These are phyloP conservation scores for Leccinum glutinopallens DNA, from an alignment of 1,284 basidiomycete species.

Conservation along the genomic window DNA sequence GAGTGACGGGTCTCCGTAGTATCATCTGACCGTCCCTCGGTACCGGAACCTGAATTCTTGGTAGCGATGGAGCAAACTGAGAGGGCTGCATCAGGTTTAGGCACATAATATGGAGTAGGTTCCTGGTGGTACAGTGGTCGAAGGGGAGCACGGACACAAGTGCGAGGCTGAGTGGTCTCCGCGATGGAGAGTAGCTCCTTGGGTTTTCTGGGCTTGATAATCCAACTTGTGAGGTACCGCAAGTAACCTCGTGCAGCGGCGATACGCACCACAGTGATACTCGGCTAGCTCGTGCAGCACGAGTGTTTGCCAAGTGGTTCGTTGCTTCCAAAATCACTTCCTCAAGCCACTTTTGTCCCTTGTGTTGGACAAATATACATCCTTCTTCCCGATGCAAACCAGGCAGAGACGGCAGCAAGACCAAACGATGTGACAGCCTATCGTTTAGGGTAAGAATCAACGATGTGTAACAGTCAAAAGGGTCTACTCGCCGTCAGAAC, in stretches of 20 bases:
- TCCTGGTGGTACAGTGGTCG: conserved; percentile 28
- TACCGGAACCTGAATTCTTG: conserved; percentile 33
- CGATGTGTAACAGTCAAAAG: not conserved
- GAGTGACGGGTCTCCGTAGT: conserved; percentile 28
- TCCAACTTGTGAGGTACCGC: conserved; percentile 31
- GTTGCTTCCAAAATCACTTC: conserved; percentile 61
- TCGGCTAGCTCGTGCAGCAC: conserved; percentile 37
- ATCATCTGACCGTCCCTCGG: conserved; percentile 35
- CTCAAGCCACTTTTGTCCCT: conserved; percentile 74
- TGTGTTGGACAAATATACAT: conserved; percentile 67
- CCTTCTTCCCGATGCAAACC: conserved; percentile 72
- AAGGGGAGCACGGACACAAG: conserved; percentile 21
- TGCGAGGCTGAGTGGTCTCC: conserved; percentile 28
- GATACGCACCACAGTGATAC: conserved; percentile 31
- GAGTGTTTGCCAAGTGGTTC: conserved; percentile 45
- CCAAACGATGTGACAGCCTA: conserved; percentile 67
- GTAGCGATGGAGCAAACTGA: conserved; percentile 29
- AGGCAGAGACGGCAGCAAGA: conserved; percentile 70
- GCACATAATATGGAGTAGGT: conserved; percentile 18
- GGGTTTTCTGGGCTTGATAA: conserved; percentile 32
- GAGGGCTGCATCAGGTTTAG: conserved; percentile 24
- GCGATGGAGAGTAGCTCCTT: conserved; percentile 30
- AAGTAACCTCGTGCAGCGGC: conserved; percentile 24
- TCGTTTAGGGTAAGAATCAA: conserved; percentile 16
- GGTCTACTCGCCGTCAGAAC: conserved; percentile 58